phyloP scores from a whole-genome alignment of 2,329 filamentous ascomycete species.

The Ambrosiella xylebori region DNA sequence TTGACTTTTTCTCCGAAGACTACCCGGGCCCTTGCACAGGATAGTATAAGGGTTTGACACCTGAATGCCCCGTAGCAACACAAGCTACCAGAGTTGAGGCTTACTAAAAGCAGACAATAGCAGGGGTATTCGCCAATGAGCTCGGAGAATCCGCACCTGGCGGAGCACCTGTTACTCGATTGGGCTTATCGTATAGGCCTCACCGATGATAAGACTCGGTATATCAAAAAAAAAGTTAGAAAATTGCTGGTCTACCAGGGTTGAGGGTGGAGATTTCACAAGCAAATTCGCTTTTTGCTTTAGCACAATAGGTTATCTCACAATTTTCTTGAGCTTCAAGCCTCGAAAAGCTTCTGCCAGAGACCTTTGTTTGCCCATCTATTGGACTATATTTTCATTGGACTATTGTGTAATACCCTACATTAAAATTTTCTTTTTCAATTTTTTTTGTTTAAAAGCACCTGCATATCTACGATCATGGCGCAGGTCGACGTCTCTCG shows the following conservation, averaged over 20 bases:
- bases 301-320: not conserved
- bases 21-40: conserved; percentile 1
- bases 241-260: not conserved
- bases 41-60: not conserved
- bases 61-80: conserved; percentile 4
- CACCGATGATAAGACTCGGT: conserved; percentile 13
- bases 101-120: not conserved
- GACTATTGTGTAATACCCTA: not conserved
- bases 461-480: conserved; percentile 2
- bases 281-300: conserved; percentile 1
- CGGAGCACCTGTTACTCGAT: not conserved
- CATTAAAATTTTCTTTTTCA: not conserved
- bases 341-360: not conserved
- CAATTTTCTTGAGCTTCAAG: not conserved
- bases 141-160: not conserved
- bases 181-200: conserved; percentile 1
- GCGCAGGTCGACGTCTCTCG: conserved; percentile 13
- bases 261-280: conserved; percentile 10
- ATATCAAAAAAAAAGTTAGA: conserved; percentile 10
- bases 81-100: not conserved
- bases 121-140: not conserved
- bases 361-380: not conserved
- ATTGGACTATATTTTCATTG: not conserved
- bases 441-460: not conserved
- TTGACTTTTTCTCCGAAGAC: conserved; percentile 9